A percentile compares a stretch with the other conserved stretches of the same genome.
Conservation (phyloP, 176 grass and related monocot species). For the Paspalum vaginatum region DNA sequence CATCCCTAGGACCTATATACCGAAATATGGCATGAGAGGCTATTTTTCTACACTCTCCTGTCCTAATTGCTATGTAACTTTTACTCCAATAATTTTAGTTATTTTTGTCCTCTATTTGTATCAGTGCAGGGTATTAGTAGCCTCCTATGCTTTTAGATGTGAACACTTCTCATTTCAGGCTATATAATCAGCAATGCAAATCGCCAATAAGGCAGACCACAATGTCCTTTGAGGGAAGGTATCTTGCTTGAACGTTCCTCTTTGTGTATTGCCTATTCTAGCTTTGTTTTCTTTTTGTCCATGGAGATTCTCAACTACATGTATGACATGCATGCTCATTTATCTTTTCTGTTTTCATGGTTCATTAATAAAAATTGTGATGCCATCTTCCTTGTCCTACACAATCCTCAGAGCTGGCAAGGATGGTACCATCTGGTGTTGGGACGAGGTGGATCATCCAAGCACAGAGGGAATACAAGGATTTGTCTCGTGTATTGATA, state of each 20-base stretch:
- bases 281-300: neutral
- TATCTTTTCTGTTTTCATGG: neutral
- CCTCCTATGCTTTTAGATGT: conserved; percentile 1
- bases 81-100: too few species aligned
- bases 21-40: too few species aligned
- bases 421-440: too few species aligned
- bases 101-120: too few species aligned
- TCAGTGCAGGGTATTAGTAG: too few species aligned
- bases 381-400: conserved; percentile 42
- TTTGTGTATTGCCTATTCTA: conserved; percentile 14
- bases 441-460: too few species aligned
- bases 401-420: neutral
- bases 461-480: too few species aligned
- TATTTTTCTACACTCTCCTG: too few species aligned
- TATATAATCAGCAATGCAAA: conserved; percentile 75
- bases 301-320: neutral
- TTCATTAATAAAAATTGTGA: neutral
- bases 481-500: too few species aligned
- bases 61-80: too few species aligned
- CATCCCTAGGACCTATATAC: too few species aligned
- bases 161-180: conserved; percentile 44
- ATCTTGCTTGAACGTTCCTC: neutral
- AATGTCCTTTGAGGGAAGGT: conserved; percentile 95
- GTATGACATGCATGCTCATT: neutral
- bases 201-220: conserved; percentile 86